Evolutionary conservation across 148 eudicot genomes (phyloP), one percentile per base, ranked within the genome.

Genomic region (Fagopyrum esculentum): DNA sequence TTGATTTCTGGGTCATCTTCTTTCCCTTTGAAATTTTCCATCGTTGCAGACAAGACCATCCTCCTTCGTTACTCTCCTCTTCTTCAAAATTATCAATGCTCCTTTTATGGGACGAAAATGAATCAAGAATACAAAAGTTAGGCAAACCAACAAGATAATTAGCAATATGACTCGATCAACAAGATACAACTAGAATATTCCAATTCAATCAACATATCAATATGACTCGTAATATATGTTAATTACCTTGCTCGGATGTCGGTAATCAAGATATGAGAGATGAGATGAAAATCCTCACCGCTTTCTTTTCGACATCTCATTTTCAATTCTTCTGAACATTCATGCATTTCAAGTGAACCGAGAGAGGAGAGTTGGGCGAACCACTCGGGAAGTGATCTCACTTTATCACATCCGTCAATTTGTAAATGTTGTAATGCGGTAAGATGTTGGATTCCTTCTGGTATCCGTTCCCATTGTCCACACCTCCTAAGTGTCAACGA

Each of bases 401-500:
- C 4, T 22, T 60, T 26, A 30, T 16, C 19, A 17, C 63, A 57
- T 60, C 4, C 6, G 0, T 0, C 0, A 9, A 26, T 9, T 8
- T 0, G 1, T 26, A 60, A 13, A 2, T 0, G 0, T 17, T 5
- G 4, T 35, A 60, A 60, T 30, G 40, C 19, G 66, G 66, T 22
- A 26, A 60, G 66, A 60, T 60, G 43, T 26, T 60, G 43, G 66
- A 60, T 22, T 60, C 66, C 66, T 1, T 60, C 6, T 0, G 66
- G 66, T 8, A 60, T 22, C 3, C 26, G 1, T 35, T 60, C 66
- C 43, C 2, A 8, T 60, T 26, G 35, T 26, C 35, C 1, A 3
- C 22, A 22, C 0, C 6, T 0, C 1, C 0, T 0, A 59, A 59
- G 35, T 8, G 2, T 0, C 17, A 59, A 59, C 4, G 0, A 0